A percentile compares a stretch with the other conserved stretches of the same genome.
These are phyloP conservation scores for Sphagnum tenellum DNA, from an alignment of 225 moss, liverwort and hornwort genomes.

Conservation along the genomic window DNA sequence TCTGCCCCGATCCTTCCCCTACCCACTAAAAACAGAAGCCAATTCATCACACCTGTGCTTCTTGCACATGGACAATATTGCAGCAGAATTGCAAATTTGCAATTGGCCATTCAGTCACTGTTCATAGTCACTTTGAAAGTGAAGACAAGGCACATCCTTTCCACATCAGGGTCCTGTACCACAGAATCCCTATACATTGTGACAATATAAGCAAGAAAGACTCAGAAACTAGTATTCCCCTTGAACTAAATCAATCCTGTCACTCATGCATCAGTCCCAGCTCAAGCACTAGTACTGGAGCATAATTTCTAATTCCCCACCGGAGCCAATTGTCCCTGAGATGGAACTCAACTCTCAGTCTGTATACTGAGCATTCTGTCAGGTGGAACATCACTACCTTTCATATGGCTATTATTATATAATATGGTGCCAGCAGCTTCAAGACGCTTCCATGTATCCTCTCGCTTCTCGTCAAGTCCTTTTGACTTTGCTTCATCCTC, in stretches of 20 bases:
- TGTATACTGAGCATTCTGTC: conserved; percentile 43
- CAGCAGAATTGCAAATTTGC: conserved; percentile 37
- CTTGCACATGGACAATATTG: conserved; percentile 40
- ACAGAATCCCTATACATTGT: conserved; percentile 47
- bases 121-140: conserved; percentile 50
- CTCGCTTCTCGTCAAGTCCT: conserved; percentile 70
- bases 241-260: conserved; percentile 27
- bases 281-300: conserved; percentile 19
- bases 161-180: conserved; percentile 33
- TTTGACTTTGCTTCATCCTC: conserved; percentile 82
- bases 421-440: conserved; percentile 58
- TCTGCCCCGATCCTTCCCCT: conserved; percentile 42
- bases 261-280: conserved; percentile 41
- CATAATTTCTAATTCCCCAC: conserved; percentile 44
- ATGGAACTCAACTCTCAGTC: conserved; percentile 44
- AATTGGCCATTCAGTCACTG: conserved; percentile 43
- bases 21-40: conserved; percentile 36
- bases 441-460: conserved; percentile 83
- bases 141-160: conserved; percentile 41
- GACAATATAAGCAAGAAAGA: conserved; percentile 40
- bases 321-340: conserved; percentile 50
- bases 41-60: conserved; percentile 31
- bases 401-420: conserved; percentile 14
- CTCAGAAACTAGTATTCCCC: conserved; percentile 38
- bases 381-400: conserved; percentile 16